Conservation (phyloP, 805 yeast genomes). For the Saturnispora quitensis region DNA sequence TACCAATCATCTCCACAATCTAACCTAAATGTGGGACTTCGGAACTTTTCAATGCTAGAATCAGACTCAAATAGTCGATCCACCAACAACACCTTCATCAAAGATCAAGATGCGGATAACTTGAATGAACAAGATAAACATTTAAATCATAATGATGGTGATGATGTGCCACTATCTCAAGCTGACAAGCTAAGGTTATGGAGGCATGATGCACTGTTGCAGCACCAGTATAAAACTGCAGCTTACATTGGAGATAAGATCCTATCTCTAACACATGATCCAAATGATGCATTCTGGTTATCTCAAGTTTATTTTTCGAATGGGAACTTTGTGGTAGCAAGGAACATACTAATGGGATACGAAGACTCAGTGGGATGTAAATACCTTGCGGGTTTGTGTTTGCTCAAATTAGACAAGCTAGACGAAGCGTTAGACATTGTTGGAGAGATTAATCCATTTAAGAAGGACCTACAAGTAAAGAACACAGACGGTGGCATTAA, state of each 20-base stretch:
- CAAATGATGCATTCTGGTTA: constrained; percentile 93
- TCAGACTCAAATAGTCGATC: not conserved
- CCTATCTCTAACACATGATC: constrained; percentile 70
- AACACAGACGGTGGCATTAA: constrained; percentile 77
- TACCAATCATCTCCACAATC: constrained; percentile 13
- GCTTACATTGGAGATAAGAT: constrained; percentile 89
- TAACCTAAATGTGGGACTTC: not conserved
- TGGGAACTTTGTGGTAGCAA: constrained; percentile 72
- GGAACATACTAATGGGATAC: constrained; percentile 53
- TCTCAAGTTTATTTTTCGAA: constrained; percentile 79
- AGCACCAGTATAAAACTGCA: constrained; percentile 85
- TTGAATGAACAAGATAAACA: constrained; percentile 1
- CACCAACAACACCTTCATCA: not conserved
- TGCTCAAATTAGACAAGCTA: constrained; percentile 63
- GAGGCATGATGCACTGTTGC: constrained; percentile 90
- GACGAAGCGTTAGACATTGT: constrained; percentile 84
- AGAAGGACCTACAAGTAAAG: constrained; percentile 26
- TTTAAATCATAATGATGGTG: constrained; percentile 11
- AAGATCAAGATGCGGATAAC: not conserved
- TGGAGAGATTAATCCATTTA: constrained; percentile 75
- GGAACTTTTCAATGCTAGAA: not conserved
- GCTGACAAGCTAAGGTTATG: constrained; percentile 81
- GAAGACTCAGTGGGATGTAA: constrained; percentile 65
- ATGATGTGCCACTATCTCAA: constrained; percentile 48
- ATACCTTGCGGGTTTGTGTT: constrained; percentile 68